Percentiles rank a stretch among this genome's conserved stretches.
These are phyloP conservation scores for Paraphaeosphaeria minitans DNA, from an alignment of 2,329 filamentous ascomycete genomes.

Conservation along the genomic window DNA sequence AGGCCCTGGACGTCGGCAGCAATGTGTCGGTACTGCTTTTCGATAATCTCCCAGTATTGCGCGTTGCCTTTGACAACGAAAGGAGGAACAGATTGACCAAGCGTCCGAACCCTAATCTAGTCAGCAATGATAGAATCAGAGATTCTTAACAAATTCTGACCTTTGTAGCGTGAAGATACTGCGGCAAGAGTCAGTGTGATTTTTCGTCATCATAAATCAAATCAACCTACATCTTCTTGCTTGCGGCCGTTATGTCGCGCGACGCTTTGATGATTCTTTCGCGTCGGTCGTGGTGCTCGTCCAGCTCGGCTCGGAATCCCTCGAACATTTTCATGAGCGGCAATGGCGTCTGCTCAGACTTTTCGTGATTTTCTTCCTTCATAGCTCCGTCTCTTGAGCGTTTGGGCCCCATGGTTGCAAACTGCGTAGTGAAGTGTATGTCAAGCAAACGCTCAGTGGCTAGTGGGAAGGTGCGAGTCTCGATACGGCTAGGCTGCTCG, in stretches of 20 bases:
- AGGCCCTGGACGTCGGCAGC: constrained; percentile 75
- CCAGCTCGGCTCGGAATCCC: constrained; percentile 81
- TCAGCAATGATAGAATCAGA: constrained; percentile 14
- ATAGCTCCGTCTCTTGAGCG: constrained; percentile 44
- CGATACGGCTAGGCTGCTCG: constrained; percentile 21
- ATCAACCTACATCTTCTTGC: constrained; percentile 86
- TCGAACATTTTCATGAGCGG: constrained; percentile 76
- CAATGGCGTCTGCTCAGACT: constrained; percentile 42
- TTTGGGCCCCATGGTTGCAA: constrained; percentile 37
- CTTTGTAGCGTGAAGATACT: constrained; percentile 87
- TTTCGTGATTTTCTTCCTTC: constrained; percentile 31
- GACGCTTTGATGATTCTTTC: constrained; percentile 90
- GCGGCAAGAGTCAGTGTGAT: constrained; percentile 19
- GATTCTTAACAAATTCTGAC: constrained; percentile 50
- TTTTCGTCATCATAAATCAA: neutral
- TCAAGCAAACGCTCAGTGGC: constrained; percentile 29
- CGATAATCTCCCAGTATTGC: constrained; percentile 72
- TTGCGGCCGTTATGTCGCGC: constrained; percentile 88
- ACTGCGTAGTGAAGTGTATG: constrained; percentile 18
- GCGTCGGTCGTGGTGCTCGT: constrained; percentile 90
- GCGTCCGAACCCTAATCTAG: constrained; percentile 63
- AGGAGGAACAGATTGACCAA: constrained; percentile 66
- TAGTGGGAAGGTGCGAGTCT: constrained; percentile 24
- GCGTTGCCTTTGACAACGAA: constrained; percentile 73
- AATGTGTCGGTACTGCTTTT: constrained; percentile 69